Percentiles rank a stretch among this genome's conserved stretches.
Conservation (phyloP, 2,329 filamentous ascomycete species). For the Amauroascus verrucosus region DNA sequence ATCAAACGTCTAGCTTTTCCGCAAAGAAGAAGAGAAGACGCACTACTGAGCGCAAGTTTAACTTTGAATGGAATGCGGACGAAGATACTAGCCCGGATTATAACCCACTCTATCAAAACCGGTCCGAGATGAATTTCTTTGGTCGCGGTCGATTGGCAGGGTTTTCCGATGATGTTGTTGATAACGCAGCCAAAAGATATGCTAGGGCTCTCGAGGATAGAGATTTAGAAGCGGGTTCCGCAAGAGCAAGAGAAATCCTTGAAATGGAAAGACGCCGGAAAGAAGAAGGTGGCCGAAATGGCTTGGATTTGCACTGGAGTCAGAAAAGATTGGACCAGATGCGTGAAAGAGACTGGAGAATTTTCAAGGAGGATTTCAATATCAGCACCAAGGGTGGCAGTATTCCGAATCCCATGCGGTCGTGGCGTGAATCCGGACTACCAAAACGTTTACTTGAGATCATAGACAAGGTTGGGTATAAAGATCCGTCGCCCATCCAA, state of each 20-base stretch:
- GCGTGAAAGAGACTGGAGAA: conserved; percentile 96
- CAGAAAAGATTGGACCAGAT: conserved; percentile 88
- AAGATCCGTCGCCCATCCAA: conserved; percentile 84
- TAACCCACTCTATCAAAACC: conserved; percentile 67
- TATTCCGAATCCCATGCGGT: conserved; percentile 93
- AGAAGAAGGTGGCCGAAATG: conserved; percentile 61
- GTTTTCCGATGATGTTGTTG: conserved; percentile 50
- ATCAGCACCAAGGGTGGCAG: conserved; percentile 86
- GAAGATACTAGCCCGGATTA: conserved; percentile 83
- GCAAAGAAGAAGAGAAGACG: conserved; percentile 91
- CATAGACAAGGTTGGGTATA: conserved; percentile 75
- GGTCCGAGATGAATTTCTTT: conserved; percentile 58
- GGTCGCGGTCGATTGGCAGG: conserved; percentile 58
- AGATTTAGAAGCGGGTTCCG: conserved; percentile 64
- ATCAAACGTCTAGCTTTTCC: conserved; percentile 81
- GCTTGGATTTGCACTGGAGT: conserved; percentile 87
- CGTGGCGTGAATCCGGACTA: conserved; percentile 75
- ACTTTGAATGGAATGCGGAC: conserved; percentile 93
- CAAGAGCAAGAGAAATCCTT: conserved; percentile 67
- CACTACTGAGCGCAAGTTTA: conserved; percentile 94
- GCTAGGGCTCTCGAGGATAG: conserved; percentile 61
- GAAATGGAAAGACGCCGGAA: conserved; percentile 73
- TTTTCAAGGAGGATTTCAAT: conserved; percentile 98
- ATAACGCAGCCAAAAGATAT: conserved; percentile 45
- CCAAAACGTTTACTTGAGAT: conserved; percentile 70